Evolutionary conservation across 768 basidiomycete genomes (phyloP).

Genomic region (Calocera cornea): DNA sequence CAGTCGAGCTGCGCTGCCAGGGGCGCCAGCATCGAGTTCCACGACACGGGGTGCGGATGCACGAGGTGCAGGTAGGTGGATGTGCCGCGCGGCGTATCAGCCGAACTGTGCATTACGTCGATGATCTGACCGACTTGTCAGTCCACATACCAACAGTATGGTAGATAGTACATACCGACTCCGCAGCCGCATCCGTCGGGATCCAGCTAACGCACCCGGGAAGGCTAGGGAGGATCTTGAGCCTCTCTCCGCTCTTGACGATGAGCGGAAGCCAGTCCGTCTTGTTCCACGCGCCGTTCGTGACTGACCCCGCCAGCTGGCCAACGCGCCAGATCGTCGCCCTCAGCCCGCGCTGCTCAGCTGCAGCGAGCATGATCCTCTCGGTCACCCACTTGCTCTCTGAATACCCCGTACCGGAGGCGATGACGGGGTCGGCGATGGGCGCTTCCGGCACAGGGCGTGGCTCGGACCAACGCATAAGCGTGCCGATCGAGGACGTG

Average conservation of each 20-base stretch:
- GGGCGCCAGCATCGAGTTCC: slow-evolving; percentile 17
- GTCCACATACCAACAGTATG: not conserved
- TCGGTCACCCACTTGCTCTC: too few relatives aligned
- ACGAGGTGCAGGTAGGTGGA: slow-evolving; percentile 23
- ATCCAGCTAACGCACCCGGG: not conserved
- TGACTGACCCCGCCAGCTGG: too few relatives aligned
- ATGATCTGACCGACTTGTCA: too few relatives aligned
- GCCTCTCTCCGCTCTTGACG: not conserved
- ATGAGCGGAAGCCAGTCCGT: not conserved
- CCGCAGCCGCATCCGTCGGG: not conserved
- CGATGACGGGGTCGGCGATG: not conserved
- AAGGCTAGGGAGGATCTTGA: not conserved
- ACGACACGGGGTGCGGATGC: slow-evolving; percentile 30
- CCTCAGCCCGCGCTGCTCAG: not conserved
- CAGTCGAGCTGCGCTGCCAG: slow-evolving; percentile 17
- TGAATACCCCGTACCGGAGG: not conserved
- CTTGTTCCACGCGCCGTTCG: not conserved
- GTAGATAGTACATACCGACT: not conserved
- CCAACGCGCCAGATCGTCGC: not conserved
- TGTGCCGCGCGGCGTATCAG: not conserved
- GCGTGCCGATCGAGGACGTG: slow-evolving; percentile 31
- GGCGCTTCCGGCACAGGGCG: not conserved
- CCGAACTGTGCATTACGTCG: not conserved
- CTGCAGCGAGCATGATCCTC: not conserved
- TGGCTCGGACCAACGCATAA: slow-evolving; percentile 10